phyloP scores from a whole-genome alignment of 345 rosid species.

The Eucalyptus albens region DNA sequence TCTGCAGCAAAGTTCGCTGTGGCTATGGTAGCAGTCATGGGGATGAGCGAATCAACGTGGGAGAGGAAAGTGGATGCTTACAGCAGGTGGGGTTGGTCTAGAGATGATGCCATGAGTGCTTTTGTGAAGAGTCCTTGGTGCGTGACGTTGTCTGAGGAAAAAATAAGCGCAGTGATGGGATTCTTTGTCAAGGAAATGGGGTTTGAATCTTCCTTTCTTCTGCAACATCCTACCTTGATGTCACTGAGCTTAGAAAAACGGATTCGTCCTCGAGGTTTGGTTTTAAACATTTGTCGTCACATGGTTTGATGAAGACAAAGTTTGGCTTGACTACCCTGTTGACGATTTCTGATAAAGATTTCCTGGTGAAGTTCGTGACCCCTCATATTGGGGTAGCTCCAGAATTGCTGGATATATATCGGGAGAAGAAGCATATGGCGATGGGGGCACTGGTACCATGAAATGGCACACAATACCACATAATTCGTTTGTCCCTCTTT shows the following conservation, averaged over 20 bases:
- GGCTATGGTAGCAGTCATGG: background rate
- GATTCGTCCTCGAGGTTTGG: slow-evolving; percentile 8
- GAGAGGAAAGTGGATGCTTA: background rate
- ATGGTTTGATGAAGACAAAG: slow-evolving; percentile 5
- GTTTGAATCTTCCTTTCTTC: background rate
- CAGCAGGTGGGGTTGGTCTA: background rate
- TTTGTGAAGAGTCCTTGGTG: background rate
- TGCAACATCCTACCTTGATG: background rate
- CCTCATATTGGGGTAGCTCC: background rate
- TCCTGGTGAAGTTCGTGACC: slow-evolving; percentile 1
- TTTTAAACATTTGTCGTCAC: background rate
- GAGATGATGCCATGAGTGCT: background rate
- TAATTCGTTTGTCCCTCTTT: background rate
- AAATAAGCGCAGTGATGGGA: background rate
- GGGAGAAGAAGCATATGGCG: background rate
- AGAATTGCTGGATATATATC: slow-evolving; percentile 1
- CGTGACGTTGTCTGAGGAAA: background rate
- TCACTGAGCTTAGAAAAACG: slow-evolving; percentile 13
- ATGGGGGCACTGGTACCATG: background rate
- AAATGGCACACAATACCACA: background rate
- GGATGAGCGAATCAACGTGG: background rate
- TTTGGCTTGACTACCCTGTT: background rate
- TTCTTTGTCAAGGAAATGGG: slow-evolving; percentile 9
- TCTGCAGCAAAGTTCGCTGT: background rate
- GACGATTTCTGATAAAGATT: background rate